Evolutionary conservation across 305 asterid genomes (phyloP).

Genomic region (Solanum aculeatissimum): DNA sequence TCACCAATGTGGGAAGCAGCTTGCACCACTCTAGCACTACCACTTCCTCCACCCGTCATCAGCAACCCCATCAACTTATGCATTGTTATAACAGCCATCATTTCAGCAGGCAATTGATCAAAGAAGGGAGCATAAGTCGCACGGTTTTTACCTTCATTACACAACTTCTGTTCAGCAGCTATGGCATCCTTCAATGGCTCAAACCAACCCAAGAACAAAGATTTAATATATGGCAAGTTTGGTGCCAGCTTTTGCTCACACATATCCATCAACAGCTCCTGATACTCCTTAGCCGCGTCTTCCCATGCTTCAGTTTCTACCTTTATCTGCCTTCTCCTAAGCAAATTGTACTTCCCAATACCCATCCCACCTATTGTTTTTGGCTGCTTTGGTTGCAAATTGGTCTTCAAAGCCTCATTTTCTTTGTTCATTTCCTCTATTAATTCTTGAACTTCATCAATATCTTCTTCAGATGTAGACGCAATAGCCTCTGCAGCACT

Average conservation of each 20-base stretch:
- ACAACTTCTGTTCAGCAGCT: slow-evolving; percentile 66
- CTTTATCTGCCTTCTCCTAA: slow-evolving; percentile 72
- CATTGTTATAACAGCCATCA: slow-evolving; percentile 97
- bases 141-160: slow-evolving; percentile 40
- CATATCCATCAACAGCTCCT: slow-evolving; percentile 79
- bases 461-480: slow-evolving; percentile 86
- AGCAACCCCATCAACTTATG: slow-evolving; percentile 86
- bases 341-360: slow-evolving; percentile 44
- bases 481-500: slow-evolving; percentile 67
- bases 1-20: slow-evolving; percentile 77
- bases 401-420: slow-evolving; percentile 11
- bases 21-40: slow-evolving; percentile 69
- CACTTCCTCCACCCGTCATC: slow-evolving; percentile 75
- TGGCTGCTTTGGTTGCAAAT: slow-evolving; percentile 26
- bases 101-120: slow-evolving; percentile 76
- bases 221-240: slow-evolving; percentile 83
- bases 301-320: slow-evolving; percentile 92
- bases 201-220: slow-evolving; percentile 95
- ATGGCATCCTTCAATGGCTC: slow-evolving; percentile 86
- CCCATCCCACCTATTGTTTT: slow-evolving; percentile 58
- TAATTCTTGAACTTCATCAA: slow-evolving; percentile 54
- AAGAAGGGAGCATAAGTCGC: slow-evolving; percentile 47
- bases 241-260: slow-evolving; percentile 97
- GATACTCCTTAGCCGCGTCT: slow-evolving; percentile 81
- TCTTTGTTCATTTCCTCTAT: slow-evolving; percentile 36